Base-by-base conservation (phyloP, 495 filamentous ascomycete genomes). In the Melanomma pulvis-pyrius region DNA sequence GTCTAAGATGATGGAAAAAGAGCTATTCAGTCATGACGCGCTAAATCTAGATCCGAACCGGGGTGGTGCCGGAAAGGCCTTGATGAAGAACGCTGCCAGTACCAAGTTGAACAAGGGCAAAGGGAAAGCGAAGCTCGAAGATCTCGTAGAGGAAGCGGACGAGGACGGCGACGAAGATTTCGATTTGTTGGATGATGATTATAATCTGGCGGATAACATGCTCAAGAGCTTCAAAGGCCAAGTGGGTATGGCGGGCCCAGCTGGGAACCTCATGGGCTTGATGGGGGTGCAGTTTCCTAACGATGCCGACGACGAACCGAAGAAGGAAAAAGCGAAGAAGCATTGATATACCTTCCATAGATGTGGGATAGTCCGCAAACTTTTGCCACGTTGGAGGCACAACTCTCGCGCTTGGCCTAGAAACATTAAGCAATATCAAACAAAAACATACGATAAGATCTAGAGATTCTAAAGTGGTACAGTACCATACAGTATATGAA, bases 211-310 rank as follows among this genome's bases (percentile, higher is more conserved):
- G 36, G 92, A 91, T 74, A 97, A 97, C 72, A 76, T 97, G 24
- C 79, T 97, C n/a, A 90, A 96, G 77, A 91, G 89, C 72, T 91
- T 98, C 72, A 94, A 96, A 69, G 87, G 88, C 28, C 93, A 97
- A 74, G 91, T 79, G 5, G 93, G 93, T 39, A 83, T 89, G 77
- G 80, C 92, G 13, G 93, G 93, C 0, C 93, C 93, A 1, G 88
- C 87, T 3, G 88, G 93, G 1, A 97, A 96, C 74, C 75, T 98
- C 61, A 80, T 98, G 68, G 87, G 87, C 3, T 83, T 92, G 81
- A 87, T 97, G 91, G 90, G 91, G 28, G 79, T 97, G 67, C 79
- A 82, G 34, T 78, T 96, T 63, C 93, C 93, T 0, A 81, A 90
- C 64, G 90, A 96, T 73, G 92, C 96, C 57, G 85, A 78, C 26